phyloP scores from a whole-genome alignment of 2,329 filamentous ascomycete genomes.

The Aspergillus versicolor region DNA sequence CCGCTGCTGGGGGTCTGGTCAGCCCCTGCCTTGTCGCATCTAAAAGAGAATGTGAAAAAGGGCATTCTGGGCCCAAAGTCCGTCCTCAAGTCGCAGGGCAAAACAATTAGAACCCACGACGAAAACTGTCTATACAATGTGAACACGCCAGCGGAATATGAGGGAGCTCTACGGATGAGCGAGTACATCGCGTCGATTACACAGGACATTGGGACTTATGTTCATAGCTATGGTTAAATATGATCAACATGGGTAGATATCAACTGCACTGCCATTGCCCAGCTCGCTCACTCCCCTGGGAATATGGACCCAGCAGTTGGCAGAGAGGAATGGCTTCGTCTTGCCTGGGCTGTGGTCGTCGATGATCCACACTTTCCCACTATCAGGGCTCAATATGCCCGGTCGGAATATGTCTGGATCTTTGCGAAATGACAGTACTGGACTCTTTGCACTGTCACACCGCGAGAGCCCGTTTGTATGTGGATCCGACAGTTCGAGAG shows the following conservation, averaged over 20 bases:
- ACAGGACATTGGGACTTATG: not conserved
- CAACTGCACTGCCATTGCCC: conserved; percentile 14
- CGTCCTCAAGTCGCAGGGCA: conserved; percentile 18
- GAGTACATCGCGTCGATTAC: conserved; percentile 26
- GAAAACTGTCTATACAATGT: conserved; percentile 23
- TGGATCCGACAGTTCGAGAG: not conserved
- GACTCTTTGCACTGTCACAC: not conserved
- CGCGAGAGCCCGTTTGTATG: not conserved
- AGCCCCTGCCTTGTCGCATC: conserved; percentile 25
- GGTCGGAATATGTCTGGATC: conserved; percentile 15
- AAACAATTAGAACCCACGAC: conserved; percentile 9
- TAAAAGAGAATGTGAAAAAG: conserved; percentile 21
- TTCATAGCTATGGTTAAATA: not conserved
- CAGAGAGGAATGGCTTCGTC: conserved; percentile 21
- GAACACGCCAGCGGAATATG: conserved; percentile 43
- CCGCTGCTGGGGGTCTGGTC: conserved; percentile 40
- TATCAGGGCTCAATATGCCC: not conserved
- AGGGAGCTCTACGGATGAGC: conserved; percentile 30
- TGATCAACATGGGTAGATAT: conserved; percentile 5
- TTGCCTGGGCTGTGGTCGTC: conserved; percentile 23
- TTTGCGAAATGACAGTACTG: not conserved
- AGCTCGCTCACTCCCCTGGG: conserved; percentile 14
- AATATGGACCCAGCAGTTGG: conserved; percentile 28
- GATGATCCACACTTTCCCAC: not conserved
- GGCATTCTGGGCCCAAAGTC: conserved; percentile 17